Percentiles rank a stretch among this genome's conserved stretches.
phyloP scores from a whole-genome alignment of 2,329 filamentous ascomycete species.

The Xylaria polymorpha region DNA sequence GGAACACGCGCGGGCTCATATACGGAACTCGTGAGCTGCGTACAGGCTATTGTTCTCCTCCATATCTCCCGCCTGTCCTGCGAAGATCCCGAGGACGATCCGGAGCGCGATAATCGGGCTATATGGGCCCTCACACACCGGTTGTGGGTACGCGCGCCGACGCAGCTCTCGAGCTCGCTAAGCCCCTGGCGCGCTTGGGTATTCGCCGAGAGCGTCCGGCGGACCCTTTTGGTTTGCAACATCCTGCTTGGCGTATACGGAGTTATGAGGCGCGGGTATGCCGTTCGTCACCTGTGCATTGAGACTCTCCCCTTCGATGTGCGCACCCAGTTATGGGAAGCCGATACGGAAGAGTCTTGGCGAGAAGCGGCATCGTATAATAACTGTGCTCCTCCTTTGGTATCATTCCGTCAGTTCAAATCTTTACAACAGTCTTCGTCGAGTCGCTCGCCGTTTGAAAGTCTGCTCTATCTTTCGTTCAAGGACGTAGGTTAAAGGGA shows the following conservation, averaged over 20 bases:
- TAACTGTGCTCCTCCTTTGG: neutral
- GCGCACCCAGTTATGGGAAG: slow-evolving; percentile 12
- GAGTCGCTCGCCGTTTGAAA: slow-evolving; percentile 7
- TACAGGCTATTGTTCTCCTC: slow-evolving; percentile 7
- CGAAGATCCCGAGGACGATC: slow-evolving; percentile 4
- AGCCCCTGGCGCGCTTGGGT: slow-evolving; percentile 14
- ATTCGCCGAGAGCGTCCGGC: slow-evolving; percentile 16
- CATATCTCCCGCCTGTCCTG: slow-evolving; percentile 5
- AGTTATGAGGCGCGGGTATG: neutral
- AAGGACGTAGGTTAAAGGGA: neutral
- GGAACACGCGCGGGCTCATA: neutral
- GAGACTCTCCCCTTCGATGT: slow-evolving; percentile 16
- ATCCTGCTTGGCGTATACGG: slow-evolving; percentile 10
- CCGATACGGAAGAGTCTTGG: slow-evolving; percentile 15
- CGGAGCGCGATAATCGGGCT: neutral
- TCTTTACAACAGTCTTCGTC: neutral
- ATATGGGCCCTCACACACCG: neutral
- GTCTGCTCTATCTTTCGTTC: slow-evolving; percentile 9
- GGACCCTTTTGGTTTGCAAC: slow-evolving; percentile 14
- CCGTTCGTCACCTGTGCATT: neutral
- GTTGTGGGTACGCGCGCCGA: slow-evolving; percentile 4
- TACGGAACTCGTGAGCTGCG: slow-evolving; percentile 1
- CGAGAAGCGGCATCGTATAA: neutral
- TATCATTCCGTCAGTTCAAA: slow-evolving; percentile 18
- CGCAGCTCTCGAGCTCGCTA: slow-evolving; percentile 8